phyloP scores from a whole-genome alignment of 1,284 basidiomycete genomes.

The Taiwanofungus camphoratus region DNA sequence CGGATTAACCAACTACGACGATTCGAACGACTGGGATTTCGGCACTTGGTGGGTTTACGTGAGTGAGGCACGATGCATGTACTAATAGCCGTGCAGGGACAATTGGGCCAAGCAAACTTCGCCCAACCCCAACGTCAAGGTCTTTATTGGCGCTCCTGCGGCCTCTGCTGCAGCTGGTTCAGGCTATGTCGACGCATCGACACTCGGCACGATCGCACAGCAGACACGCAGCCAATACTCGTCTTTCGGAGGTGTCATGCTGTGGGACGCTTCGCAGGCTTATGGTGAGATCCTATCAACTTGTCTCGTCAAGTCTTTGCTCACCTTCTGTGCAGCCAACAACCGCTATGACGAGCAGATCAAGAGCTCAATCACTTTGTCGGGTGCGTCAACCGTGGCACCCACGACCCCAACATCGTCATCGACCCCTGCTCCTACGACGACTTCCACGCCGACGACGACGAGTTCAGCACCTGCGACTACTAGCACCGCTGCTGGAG shows the following conservation, averaged over 20 bases:
- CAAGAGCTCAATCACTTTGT: conserved; percentile 42
- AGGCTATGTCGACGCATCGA: conserved; percentile 46
- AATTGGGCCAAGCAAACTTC: conserved; percentile 55
- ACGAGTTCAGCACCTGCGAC: conserved; percentile 26
- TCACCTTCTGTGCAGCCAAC: conserved; percentile 35
- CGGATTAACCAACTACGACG: conserved; percentile 36
- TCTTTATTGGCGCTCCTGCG: conserved; percentile 59
- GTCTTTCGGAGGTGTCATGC: conserved; percentile 67
- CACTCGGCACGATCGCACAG: conserved; percentile 39
- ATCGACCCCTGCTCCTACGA: conserved; percentile 19
- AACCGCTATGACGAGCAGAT: conserved; percentile 43
- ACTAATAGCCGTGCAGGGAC: conserved; percentile 37
- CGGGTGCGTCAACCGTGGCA: conserved; percentile 21
- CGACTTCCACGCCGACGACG: conserved; percentile 17
- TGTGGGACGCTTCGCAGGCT: conserved; percentile 61
- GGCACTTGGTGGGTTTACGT: conserved; percentile 36
- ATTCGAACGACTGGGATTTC: conserved; percentile 47
- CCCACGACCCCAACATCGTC: conserved; percentile 22
- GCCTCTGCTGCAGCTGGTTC: conserved; percentile 41
- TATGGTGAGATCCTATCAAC: conserved; percentile 34
- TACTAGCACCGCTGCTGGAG: conserved; percentile 14
- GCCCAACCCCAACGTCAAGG: conserved; percentile 53
- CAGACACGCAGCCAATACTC: conserved; percentile 44
- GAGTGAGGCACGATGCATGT: not conserved
- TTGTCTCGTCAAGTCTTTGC: not conserved